Base-by-base conservation (phyloP, 768 basidiomycete species). In the Trametes cinnabarina region DNA sequence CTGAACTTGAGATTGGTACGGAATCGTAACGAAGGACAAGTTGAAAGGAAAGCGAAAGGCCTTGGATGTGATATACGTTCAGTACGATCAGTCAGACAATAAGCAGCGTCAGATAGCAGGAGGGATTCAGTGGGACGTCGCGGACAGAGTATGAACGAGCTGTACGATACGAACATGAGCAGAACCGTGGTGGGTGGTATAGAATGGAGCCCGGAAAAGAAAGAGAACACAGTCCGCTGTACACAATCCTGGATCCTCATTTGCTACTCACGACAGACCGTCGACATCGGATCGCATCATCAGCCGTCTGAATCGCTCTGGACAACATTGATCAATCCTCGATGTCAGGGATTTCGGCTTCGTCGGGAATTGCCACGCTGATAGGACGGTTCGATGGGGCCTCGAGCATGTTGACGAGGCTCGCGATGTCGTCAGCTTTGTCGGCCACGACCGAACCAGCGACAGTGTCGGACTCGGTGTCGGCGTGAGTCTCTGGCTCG, bases 351-450 rank as follows among this genome's bases (percentile, higher is more conserved):
- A 67, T 66, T 22, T 61, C 55, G 2, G 72, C 64, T 26, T 60
- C 64, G 54, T 65, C 64, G 3, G 64, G 64, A 35, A 65, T 59
- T 26, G 39, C 40, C 26, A 58, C 50, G 60, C 65, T 65, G 43
- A 56, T 41, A 19, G 65, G 62, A 6, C 58, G 64, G 19, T 26
- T 12, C 14, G 37, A 5, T 23, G 54, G 51, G 32, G 43, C 66
- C 71, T 90, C 85, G 12, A 90, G 81, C 63, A 88, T 76, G 64
- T 79, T 83, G 59, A 90, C 82, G 51, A 89, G 83, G 54, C 82
- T 82, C 69, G 84, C 88, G 28, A 86, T 74, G 28, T 86, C 82
- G 52, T 74, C 69, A 15, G 39, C 10, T 55, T 61, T 61, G 22
- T 57, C 55, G 17, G 64, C 44, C 22, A 42, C 46, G 32, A 54